Base-by-base conservation (phyloP, 73 alveolate genomes). In the Loxodes magnus region DNA sequence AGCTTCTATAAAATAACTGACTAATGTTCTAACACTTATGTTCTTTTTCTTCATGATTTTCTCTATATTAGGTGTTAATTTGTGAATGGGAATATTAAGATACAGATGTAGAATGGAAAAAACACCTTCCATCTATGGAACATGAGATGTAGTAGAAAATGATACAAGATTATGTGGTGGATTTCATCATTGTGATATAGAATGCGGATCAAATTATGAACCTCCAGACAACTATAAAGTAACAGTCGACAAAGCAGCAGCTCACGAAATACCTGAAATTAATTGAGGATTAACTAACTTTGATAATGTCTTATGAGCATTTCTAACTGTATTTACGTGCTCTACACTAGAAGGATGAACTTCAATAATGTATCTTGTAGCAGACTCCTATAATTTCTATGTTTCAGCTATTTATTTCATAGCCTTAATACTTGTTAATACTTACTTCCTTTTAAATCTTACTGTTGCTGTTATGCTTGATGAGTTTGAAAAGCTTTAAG, bases 1-100 rank as follows among this genome's bases (percentile, higher is more conserved):
- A 15, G 21, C 49, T 5, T 54, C 80, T 23, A 15, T 72, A 4
- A 60, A 65, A 1, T 64, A 53, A 25, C 56, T 72, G 9, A 62
- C 49, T 12, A 50, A 51, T 44, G 80, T 59, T 0, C 31, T 55
- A 4, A 31, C 55, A 19, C 30, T 72, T 25, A 31, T 66, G 0
- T 20, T 62, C 10, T 72, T 72, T 41, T 20, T 72, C 6, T 25
- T 64, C 31, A 27, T 72, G 7, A 54, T 72, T 4, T 72, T 52
- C 39, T 66, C 73, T 2, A 72, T 72, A 22, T 35, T 55, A 14
- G 87, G 79, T 4, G 27, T 65, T 10, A 51, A 65, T 28, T 51
- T 46, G 29, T 72, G 37, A 39, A 21, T 21, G 4, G 87, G 87
- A 5, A 25, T 26, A 25, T 6, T 66, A 3, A 48, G 56, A 36